A percentile compares a stretch with the other conserved stretches of the same genome.
phyloP scores from a whole-genome alignment of 1,139 yeast species.

The Sugiyamaella castrensis region DNA sequence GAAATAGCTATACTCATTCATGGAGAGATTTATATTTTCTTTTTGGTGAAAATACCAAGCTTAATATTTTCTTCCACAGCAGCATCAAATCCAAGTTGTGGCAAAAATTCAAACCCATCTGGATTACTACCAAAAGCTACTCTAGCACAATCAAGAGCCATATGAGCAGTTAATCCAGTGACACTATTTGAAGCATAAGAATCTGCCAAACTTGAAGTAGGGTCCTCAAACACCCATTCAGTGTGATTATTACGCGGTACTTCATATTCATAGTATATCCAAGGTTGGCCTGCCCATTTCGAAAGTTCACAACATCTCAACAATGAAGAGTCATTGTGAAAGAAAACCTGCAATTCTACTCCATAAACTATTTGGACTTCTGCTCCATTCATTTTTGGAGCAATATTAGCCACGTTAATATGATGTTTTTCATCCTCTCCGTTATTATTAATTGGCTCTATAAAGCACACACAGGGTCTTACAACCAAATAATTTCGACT shows the following conservation, averaged over 20 bases:
- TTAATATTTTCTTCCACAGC: constrained; percentile 81
- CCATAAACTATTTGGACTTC: constrained; percentile 32
- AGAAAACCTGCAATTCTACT: constrained; percentile 24
- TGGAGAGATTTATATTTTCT: constrained; percentile 43
- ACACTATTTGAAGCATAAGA: constrained; percentile 15
- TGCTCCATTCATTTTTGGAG: constrained; percentile 22
- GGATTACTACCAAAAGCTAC: constrained; percentile 19
- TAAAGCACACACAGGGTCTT: constrained; percentile 70
- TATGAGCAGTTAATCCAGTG: constrained; percentile 35
- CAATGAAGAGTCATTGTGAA: constrained; percentile 6
- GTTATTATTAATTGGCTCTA: constrained; percentile 37
- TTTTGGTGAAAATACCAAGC: constrained; percentile 71
- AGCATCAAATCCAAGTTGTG: constrained; percentile 43
- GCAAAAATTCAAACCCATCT: constrained; percentile 15
- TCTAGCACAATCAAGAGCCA: constrained; percentile 33
- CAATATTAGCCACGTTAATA: constrained; percentile 19
- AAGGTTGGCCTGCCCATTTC: constrained; percentile 22
- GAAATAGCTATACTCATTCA: too few species aligned
- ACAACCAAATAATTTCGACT: constrained; percentile 76
- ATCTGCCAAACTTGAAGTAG: constrained; percentile 10
- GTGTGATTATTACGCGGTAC: constrained; percentile 12
- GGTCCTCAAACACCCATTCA: constrained; percentile 17
- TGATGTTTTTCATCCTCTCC: constrained; percentile 6
- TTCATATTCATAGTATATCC: constrained; percentile 25
- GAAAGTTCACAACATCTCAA: constrained; percentile 2